phyloP scores from a whole-genome alignment of 2,329 filamentous ascomycete species.

The Penicillium psychrosexuale region DNA sequence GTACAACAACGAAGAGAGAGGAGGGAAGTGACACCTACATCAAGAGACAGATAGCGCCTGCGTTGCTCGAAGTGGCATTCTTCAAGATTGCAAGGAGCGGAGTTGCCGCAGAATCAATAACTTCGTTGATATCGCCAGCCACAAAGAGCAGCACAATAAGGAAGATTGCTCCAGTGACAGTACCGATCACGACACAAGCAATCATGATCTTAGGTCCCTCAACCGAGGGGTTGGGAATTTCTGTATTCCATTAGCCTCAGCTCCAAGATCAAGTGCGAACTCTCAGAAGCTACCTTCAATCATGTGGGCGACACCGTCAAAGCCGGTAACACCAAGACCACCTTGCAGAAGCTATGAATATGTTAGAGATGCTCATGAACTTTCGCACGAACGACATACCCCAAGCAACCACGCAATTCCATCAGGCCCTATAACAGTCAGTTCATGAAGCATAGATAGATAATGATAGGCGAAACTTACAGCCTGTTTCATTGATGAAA shows the following conservation, averaged over 20 bases:
- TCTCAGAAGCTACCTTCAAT: slow-evolving; percentile 41
- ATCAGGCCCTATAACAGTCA: slow-evolving; percentile 52
- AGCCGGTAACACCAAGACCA: slow-evolving; percentile 54
- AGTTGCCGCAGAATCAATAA: slow-evolving; percentile 56
- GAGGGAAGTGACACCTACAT: slow-evolving; percentile 42
- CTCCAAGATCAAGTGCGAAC: neutral
- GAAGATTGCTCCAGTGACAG: slow-evolving; percentile 61
- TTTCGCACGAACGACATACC: slow-evolving; percentile 24
- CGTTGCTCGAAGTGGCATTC: slow-evolving; percentile 59
- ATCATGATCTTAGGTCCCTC: slow-evolving; percentile 67
- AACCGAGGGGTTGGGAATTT: slow-evolving; percentile 46
- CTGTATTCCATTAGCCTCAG: slow-evolving; percentile 20
- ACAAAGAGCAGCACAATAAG: slow-evolving; percentile 63
- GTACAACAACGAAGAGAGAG: neutral
- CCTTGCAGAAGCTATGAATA: slow-evolving; percentile 45
- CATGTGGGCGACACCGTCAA: slow-evolving; percentile 51
- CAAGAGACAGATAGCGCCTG: slow-evolving; percentile 62
- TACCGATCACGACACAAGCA: slow-evolving; percentile 61
- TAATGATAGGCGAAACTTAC: slow-evolving; percentile 30
- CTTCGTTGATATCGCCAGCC: slow-evolving; percentile 54
- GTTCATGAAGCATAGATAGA: neutral
- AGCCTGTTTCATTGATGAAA: slow-evolving; percentile 67
- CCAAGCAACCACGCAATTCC: slow-evolving; percentile 53
- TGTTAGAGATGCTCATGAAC: slow-evolving; percentile 18
- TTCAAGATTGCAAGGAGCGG: slow-evolving; percentile 62